Base-by-base conservation (phyloP, 495 filamentous ascomycete genomes). In the Amniculicola lignicola region DNA sequence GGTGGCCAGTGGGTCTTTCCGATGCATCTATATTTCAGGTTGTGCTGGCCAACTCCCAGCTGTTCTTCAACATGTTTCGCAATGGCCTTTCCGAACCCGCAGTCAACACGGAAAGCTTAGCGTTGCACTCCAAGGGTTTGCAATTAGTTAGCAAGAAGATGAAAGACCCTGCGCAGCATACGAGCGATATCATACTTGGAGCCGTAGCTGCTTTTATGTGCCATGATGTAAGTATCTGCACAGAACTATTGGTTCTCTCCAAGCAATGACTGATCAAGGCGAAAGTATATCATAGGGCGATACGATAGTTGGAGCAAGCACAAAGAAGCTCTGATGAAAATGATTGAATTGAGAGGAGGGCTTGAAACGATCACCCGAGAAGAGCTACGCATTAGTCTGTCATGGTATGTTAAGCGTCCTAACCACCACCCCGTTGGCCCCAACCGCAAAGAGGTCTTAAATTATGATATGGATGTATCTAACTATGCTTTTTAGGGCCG, bases 191-290 rank as follows among this genome's bases (percentile, higher is more conserved):
- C 11, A n/a, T 55, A 5, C n/a, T 55, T 39, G 51, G 51, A 10
- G 18, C 16, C 15, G 27, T 55, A 3, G 15, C 27, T 6, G 22
- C 40, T 9, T 47, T 55, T n/a, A 55, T 55, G 51, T 55, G 51
- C 24, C 51, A 55, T 39, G 11, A 55, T 11, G 51, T 47, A 39
- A 24, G 40, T 38, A 3, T 33, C 9, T 33, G 29, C 7, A 33
- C 7, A 33, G 7, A 9, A 33, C 29, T 7, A 33, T 33, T 7
- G 29, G 29, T 33, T 7, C 29, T 7, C n/a, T 33, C 7, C 7
- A 9, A 28, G 25, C 24, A 15, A 19, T 35, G 29, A 39, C 51
- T 55, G 19, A 55, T 37, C 5, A 5, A 21, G 1, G 14, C 9
- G 19, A n/a, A 15, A 55, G 51, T 55, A 33, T 22, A 46, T 46